A percentile compares a stretch with the other conserved stretches of the same genome.
Evolutionary conservation across 495 filamentous ascomycete species (phyloP).

Genomic region (Penicillium steckii): DNA sequence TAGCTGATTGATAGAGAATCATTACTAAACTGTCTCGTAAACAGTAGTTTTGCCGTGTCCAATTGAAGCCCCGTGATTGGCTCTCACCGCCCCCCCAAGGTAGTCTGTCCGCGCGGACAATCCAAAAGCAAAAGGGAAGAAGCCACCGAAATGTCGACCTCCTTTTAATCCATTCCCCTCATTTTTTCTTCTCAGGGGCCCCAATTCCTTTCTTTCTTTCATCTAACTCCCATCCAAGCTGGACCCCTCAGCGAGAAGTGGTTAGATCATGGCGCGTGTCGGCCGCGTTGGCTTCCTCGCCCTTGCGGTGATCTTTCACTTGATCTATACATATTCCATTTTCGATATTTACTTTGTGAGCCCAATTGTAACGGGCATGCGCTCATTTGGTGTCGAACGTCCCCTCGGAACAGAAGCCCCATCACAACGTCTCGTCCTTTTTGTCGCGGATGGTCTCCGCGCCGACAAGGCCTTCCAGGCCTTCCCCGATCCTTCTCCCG

Average conservation of each 20-base stretch:
- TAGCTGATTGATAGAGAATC: background rate
- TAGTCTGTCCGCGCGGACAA: conserved; percentile 8
- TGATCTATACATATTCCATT: conserved; percentile 94
- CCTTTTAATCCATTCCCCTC: conserved; percentile 17
- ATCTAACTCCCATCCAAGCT: background rate
- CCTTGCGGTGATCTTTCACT: conserved; percentile 89
- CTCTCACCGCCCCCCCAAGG: conserved; percentile 21
- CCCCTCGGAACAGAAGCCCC: conserved; percentile 63
- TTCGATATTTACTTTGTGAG: conserved; percentile 99
- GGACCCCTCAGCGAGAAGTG: conserved; percentile 13
- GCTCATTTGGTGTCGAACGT: conserved; percentile 68
- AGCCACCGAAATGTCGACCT: conserved; percentile 13
- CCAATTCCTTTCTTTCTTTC: conserved; percentile 18
- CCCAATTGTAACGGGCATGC: conserved; percentile 96
- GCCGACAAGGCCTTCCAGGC: conserved; percentile 98
- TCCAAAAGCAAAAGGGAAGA: background rate
- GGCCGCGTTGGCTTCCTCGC: conserved; percentile 85
- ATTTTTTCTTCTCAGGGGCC: conserved; percentile 15
- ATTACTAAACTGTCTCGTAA: conserved; percentile 6
- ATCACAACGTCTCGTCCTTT: conserved; percentile 86
- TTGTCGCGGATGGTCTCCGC: conserved; percentile 96
- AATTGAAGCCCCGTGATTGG: conserved; percentile 32
- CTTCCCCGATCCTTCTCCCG: conserved; percentile 83
- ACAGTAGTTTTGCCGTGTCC: conserved; percentile 22
- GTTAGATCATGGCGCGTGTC: conserved; percentile 68